phyloP scores from a whole-genome alignment of 495 filamentous ascomycete genomes.

The Aspergillus bertholletiae region DNA sequence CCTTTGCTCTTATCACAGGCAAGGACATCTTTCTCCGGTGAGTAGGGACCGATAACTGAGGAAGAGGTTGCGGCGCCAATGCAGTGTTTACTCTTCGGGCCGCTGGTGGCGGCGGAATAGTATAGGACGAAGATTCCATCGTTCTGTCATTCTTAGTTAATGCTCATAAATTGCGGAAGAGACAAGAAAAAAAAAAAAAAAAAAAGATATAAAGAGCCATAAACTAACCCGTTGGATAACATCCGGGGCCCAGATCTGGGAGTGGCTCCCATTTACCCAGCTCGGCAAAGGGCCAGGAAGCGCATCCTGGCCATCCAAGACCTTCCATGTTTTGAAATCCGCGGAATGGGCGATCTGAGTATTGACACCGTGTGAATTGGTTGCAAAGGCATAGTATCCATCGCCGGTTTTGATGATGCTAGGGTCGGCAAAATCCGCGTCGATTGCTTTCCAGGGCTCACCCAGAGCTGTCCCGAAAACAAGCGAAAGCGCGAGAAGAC shows the following conservation, averaged over 20 bases:
- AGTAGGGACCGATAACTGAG: slow-evolving; percentile 48
- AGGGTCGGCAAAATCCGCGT: slow-evolving; percentile 36
- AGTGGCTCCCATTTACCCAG: slow-evolving; percentile 29
- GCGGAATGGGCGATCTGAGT: slow-evolving; percentile 34
- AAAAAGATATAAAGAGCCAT: too few relatives aligned
- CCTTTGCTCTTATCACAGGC: slow-evolving; percentile 49
- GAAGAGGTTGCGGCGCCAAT: slow-evolving; percentile 48
- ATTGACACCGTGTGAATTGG: slow-evolving; percentile 29
- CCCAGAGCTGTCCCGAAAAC: not conserved
- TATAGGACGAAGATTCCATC: slow-evolving; percentile 56
- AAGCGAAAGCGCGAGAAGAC: not conserved
- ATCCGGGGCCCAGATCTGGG: slow-evolving; percentile 34
- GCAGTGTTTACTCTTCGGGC: slow-evolving; percentile 42
- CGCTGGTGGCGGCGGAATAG: slow-evolving; percentile 48
- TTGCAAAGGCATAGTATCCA: slow-evolving; percentile 38
- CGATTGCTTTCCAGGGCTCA: slow-evolving; percentile 8
- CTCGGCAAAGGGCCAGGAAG: slow-evolving; percentile 26
- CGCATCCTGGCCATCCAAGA: slow-evolving; percentile 33
- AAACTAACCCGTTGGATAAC: slow-evolving; percentile 33
- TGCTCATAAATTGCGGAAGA: not conserved
- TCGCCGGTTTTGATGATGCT: slow-evolving; percentile 26
- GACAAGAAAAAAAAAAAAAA: too few relatives aligned
- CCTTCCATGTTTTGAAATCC: slow-evolving; percentile 32
- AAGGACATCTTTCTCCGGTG: slow-evolving; percentile 38
- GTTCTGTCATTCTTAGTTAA: slow-evolving; percentile 21